Percentiles rank a stretch among this genome's conserved stretches.
Conservation (phyloP, 371 early-diverging fungal species). For the Polyrhizophydium stewartii region DNA sequence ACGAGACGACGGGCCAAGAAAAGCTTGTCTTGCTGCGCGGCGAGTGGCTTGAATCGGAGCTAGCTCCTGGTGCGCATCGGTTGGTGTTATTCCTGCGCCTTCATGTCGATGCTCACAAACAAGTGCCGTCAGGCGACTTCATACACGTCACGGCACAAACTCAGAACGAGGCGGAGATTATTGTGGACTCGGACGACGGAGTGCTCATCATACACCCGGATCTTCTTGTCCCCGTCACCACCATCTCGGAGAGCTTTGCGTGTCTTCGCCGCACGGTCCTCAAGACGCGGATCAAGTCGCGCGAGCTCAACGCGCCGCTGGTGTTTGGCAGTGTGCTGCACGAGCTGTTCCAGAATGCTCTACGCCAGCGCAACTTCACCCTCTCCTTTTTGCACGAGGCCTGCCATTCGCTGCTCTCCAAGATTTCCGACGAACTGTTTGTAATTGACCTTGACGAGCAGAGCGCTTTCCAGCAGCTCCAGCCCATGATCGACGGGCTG, state of each 20-base stretch:
- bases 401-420: slow-evolving; percentile 42
- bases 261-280: slow-evolving; percentile 77
- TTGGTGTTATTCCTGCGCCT: slow-evolving; percentile 2
- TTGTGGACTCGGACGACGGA: slow-evolving; percentile 19
- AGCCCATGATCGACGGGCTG: slow-evolving; percentile 9
- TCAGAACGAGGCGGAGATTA: slow-evolving; percentile 5
- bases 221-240: slow-evolving; percentile 68
- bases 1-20: slow-evolving; percentile 14
- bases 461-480: slow-evolving; percentile 28
- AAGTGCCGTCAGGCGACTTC: slow-evolving; percentile 14
- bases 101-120: neutral
- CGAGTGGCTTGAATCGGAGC: slow-evolving; percentile 23
- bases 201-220: slow-evolving; percentile 76
- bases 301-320: slow-evolving; percentile 49
- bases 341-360: slow-evolving; percentile 63
- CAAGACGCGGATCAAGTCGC: slow-evolving; percentile 52
- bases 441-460: slow-evolving; percentile 58
- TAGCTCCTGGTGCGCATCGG: slow-evolving; percentile 1
- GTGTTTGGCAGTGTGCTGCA: slow-evolving; percentile 82
- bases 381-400: slow-evolving; percentile 34
- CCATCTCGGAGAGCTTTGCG: slow-evolving; percentile 64
- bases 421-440: slow-evolving; percentile 58
- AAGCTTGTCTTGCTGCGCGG: slow-evolving; percentile 16
- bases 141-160: slow-evolving; percentile 17
- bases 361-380: slow-evolving; percentile 55